Evolutionary conservation across 2,329 filamentous ascomycete genomes (phyloP).

Genomic region (Arthroderma uncinatum): DNA sequence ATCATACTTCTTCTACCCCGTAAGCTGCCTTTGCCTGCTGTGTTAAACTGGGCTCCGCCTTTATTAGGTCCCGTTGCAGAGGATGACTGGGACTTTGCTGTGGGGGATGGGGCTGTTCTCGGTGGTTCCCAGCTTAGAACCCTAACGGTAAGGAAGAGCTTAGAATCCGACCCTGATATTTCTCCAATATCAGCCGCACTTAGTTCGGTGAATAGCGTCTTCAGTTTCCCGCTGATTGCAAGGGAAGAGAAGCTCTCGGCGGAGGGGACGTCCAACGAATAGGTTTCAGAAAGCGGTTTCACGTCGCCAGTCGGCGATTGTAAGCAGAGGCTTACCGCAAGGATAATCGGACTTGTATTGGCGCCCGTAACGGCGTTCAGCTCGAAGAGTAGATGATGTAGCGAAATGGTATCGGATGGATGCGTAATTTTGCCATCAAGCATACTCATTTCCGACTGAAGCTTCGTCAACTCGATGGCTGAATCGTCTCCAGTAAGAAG

Average conservation of each 20-base stretch:
- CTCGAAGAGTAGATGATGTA: slow-evolving; percentile 74
- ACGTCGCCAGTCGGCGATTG: slow-evolving; percentile 55
- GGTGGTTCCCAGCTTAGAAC: slow-evolving; percentile 52
- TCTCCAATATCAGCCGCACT: slow-evolving; percentile 63
- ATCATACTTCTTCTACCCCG: slow-evolving; percentile 37
- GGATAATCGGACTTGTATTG: slow-evolving; percentile 60
- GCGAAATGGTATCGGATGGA: slow-evolving; percentile 54
- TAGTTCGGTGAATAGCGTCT: slow-evolving; percentile 79
- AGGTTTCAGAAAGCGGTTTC: slow-evolving; percentile 68
- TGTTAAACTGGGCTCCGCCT: slow-evolving; percentile 21
- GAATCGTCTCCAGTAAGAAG: slow-evolving; percentile 88
- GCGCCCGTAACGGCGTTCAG: slow-evolving; percentile 71
- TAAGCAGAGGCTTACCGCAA: slow-evolving; percentile 67
- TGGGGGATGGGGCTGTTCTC: slow-evolving; percentile 18
- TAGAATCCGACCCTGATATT: slow-evolving; percentile 50
- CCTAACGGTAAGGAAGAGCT: slow-evolving; percentile 74
- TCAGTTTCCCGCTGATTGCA: slow-evolving; percentile 56
- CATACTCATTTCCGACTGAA: slow-evolving; percentile 94
- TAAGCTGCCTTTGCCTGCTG: slow-evolving; percentile 27
- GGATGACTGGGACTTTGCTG: slow-evolving; percentile 23
- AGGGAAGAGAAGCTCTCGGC: slow-evolving; percentile 59
- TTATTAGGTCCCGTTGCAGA: slow-evolving; percentile 26
- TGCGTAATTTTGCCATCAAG: slow-evolving; percentile 68
- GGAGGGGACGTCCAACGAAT: slow-evolving; percentile 63
- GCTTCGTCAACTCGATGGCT: slow-evolving; percentile 74